Conservation (phyloP, 345 rosid genomes). For the Eucalyptus viminalis region DNA sequence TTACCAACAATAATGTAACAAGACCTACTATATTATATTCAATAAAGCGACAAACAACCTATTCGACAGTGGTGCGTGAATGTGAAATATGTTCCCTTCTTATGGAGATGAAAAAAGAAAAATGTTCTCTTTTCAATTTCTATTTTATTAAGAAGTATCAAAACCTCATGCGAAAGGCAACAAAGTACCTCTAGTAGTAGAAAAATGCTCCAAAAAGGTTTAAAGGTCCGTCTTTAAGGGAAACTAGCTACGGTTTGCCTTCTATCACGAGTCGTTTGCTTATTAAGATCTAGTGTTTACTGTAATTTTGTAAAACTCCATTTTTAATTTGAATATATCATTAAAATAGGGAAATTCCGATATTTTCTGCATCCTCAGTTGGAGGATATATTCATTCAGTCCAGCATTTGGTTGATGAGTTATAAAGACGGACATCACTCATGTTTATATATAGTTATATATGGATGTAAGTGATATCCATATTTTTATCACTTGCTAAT, state of each 20-base stretch:
- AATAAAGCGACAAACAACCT: background rate
- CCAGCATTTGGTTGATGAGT: background rate
- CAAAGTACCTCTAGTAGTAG: background rate
- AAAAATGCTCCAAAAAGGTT: background rate
- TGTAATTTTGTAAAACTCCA: background rate
- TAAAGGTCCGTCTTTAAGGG: background rate
- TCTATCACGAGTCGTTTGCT: background rate
- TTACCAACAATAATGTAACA: background rate
- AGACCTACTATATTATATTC: background rate
- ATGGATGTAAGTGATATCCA: background rate
- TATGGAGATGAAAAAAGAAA: too few relatives aligned
- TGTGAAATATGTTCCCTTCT: background rate
- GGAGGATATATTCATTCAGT: background rate
- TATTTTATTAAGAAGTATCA: background rate
- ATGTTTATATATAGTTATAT: background rate
- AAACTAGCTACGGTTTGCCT: too few relatives aligned
- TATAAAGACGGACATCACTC: background rate
- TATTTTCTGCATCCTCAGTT: background rate
- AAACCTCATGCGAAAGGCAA: background rate
- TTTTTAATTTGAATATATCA: background rate
- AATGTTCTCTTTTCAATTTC: fast-evolving
- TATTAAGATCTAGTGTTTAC: background rate
- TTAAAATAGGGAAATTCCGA: background rate
- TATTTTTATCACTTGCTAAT: background rate
- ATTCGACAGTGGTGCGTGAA: fast-evolving